phyloP scores from a whole-genome alignment of 1,284 basidiomycete species.

The Apiotrichum akiyoshidainum region DNA sequence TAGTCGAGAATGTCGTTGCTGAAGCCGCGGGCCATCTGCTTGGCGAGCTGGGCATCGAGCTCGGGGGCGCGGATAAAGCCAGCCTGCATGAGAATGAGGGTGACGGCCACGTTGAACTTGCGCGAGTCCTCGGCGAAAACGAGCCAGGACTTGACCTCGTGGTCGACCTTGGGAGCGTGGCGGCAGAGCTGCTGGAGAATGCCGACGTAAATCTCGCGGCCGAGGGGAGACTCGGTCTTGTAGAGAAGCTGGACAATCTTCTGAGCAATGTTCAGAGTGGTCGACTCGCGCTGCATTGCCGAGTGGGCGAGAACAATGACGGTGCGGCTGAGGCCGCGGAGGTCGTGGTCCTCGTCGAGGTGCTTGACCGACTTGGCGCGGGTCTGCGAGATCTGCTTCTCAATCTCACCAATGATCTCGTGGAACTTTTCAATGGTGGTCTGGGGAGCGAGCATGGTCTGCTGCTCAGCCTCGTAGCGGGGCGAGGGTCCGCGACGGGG shows the following conservation, averaged over 20 bases:
- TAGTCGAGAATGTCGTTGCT: conserved; percentile 77
- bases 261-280: conserved; percentile 87
- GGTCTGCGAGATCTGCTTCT: conserved; percentile 68
- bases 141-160: conserved; percentile 96
- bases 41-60: conserved; percentile 88
- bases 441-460: conserved; percentile 36
- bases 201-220: conserved; percentile 84
- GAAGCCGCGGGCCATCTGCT: conserved; percentile 71
- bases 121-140: conserved; percentile 96
- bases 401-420: conserved; percentile 71
- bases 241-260: conserved; percentile 61
- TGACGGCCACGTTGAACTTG: conserved; percentile 94
- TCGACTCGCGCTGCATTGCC: conserved; percentile 74
- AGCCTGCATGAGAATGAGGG: conserved; percentile 78
- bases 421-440: conserved; percentile 52
- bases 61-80: conserved; percentile 74
- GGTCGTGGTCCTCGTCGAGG: conserved; percentile 77
- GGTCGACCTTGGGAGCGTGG: conserved; percentile 84
- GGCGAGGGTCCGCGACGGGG: conserved; percentile 34
- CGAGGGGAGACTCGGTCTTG: conserved; percentile 76
- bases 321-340: conserved; percentile 76
- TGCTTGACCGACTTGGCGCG: conserved; percentile 62
- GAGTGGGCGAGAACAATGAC: conserved; percentile 75
- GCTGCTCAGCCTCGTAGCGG: conserved; percentile 27
- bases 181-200: conserved; percentile 86